Evolutionary conservation across 768 basidiomycete species (phyloP).

Genomic region (Lyophyllum shimeji): DNA sequence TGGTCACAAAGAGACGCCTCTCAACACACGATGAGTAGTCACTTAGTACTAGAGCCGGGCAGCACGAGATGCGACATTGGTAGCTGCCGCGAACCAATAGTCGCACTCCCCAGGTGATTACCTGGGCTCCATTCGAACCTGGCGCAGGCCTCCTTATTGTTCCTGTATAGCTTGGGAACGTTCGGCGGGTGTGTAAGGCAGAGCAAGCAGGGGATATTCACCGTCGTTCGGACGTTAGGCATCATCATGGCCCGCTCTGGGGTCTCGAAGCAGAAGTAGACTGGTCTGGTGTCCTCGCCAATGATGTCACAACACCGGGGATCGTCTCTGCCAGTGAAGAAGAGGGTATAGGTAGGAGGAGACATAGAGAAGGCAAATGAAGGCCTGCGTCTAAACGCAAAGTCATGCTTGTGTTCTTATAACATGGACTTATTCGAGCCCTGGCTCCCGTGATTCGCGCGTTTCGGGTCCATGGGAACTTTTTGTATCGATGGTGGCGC

Average conservation of each 20-base stretch:
- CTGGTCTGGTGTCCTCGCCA: constrained; percentile 56
- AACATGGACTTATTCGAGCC: constrained; percentile 41
- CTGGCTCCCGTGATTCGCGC: constrained; percentile 51
- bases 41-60: constrained; percentile 52
- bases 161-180: constrained; percentile 37
- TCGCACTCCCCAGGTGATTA: constrained; percentile 54
- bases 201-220: constrained; percentile 21
- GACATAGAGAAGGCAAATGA: constrained; percentile 36
- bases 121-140: constrained; percentile 51
- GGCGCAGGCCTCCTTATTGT: constrained; percentile 49
- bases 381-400: constrained; percentile 30
- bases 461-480: constrained; percentile 49
- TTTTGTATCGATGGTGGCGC: constrained; percentile 49
- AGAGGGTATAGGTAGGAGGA: constrained; percentile 52
- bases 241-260: constrained; percentile 40
- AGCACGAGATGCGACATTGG: constrained; percentile 66
- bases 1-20: constrained; percentile 16
- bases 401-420: constrained; percentile 39
- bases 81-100: constrained; percentile 51
- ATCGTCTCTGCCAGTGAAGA: constrained; percentile 70
- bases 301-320: constrained; percentile 69
- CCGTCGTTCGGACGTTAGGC: constrained; percentile 48
- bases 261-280: constrained; percentile 71
- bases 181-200: constrained; percentile 7
- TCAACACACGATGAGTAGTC: constrained; percentile 22